phyloP scores from a whole-genome alignment of 805 yeast genomes.

The Priceomyces fermenticarens region DNA sequence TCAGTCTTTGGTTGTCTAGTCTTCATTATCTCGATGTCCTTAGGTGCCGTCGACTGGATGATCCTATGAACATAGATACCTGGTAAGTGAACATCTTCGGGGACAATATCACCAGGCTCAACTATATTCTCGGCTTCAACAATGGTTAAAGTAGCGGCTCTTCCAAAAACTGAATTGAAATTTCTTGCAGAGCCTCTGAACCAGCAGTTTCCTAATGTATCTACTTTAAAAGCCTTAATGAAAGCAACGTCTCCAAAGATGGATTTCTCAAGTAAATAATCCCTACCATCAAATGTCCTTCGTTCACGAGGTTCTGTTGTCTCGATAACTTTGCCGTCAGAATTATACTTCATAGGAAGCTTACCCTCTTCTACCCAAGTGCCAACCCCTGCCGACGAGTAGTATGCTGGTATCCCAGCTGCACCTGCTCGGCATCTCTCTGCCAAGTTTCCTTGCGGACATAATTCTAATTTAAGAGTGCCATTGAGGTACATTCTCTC shows the following conservation, averaged over 20 bases:
- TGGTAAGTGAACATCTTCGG: slow-evolving; percentile 47
- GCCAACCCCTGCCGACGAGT: slow-evolving; percentile 48
- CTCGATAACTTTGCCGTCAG: slow-evolving; percentile 31
- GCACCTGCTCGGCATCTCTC: slow-evolving; percentile 48
- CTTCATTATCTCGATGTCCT: slow-evolving; percentile 40
- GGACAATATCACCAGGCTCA: slow-evolving; percentile 40
- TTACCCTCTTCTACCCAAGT: slow-evolving; percentile 52
- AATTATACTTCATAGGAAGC: slow-evolving; percentile 40
- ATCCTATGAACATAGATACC: slow-evolving; percentile 42
- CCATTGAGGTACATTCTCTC: slow-evolving; percentile 41
- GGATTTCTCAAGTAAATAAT: slow-evolving; percentile 42
- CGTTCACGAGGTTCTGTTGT: slow-evolving; percentile 39
- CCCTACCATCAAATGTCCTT: slow-evolving; percentile 41
- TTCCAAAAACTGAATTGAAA: slow-evolving; percentile 45
- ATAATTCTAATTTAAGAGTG: slow-evolving; percentile 42
- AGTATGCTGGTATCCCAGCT: slow-evolving; percentile 49
- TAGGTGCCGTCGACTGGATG: slow-evolving; percentile 39
- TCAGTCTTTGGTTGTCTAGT: slow-evolving; percentile 1
- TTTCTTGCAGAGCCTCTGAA: slow-evolving; percentile 46
- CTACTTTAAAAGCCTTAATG: slow-evolving; percentile 41
- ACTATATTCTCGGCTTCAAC: slow-evolving; percentile 53
- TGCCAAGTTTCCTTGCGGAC: slow-evolving; percentile 53
- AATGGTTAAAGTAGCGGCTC: slow-evolving; percentile 43
- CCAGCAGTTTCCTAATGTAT: slow-evolving; percentile 46
- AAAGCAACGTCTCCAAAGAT: slow-evolving; percentile 48